Evolutionary conservation across 768 basidiomycete genomes (phyloP).

Genomic region (Boletales sp.): DNA sequence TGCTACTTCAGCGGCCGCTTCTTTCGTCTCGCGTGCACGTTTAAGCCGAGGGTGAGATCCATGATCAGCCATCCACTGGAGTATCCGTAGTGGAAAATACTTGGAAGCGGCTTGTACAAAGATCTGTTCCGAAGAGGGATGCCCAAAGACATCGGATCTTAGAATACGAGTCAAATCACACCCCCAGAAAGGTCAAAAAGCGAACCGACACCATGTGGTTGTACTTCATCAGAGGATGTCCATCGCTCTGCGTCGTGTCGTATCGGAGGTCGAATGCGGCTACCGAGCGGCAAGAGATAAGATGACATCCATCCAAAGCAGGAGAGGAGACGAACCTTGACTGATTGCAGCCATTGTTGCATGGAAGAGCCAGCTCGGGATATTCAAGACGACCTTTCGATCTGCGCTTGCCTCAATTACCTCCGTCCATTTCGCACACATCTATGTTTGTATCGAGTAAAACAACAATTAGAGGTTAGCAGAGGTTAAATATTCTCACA

Average conservation of each 20-base stretch:
- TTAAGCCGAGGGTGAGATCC: constrained; percentile 14
- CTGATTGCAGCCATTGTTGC: constrained; percentile 51
- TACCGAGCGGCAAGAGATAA: constrained; percentile 1
- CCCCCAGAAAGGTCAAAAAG: not conserved
- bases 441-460: too few relatives aligned
- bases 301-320: not conserved
- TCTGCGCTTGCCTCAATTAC: constrained; percentile 8
- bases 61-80: constrained; percentile 34
- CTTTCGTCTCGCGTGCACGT: constrained; percentile 3
- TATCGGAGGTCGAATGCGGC: constrained; percentile 53
- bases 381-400: constrained; percentile 17
- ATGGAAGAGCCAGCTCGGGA: constrained; percentile 34
- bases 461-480: too few relatives aligned
- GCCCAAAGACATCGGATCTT: constrained; percentile 18
- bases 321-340: constrained; percentile 31
- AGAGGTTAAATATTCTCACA: constrained; percentile 10
- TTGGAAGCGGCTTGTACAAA: constrained; percentile 7
- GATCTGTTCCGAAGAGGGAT: constrained; percentile 11
- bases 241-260: constrained; percentile 2
- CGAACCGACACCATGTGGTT: constrained; percentile 12
- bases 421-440: constrained; percentile 24
- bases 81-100: constrained; percentile 3
- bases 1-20: not conserved
- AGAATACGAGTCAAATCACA: not conserved
- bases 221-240: constrained; percentile 14